Percentiles rank a stretch among this genome's conserved stretches.
phyloP scores from a whole-genome alignment of 768 basidiomycete species.

The Serendipita sp. region DNA sequence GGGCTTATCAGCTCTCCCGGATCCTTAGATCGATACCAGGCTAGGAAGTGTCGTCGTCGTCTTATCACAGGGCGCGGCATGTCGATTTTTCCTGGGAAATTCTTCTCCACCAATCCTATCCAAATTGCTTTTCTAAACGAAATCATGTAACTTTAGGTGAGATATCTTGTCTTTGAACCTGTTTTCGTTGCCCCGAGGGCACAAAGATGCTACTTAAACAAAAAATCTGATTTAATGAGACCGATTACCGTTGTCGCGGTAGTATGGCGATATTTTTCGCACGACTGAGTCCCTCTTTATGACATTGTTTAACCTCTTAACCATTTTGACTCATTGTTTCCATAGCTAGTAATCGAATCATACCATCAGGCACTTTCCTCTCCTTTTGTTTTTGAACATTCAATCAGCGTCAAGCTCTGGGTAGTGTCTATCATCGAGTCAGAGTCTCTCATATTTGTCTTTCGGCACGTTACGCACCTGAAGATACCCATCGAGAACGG shows the following conservation, averaged over 20 bases:
- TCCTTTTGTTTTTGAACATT: not conserved
- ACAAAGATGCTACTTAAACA: not conserved
- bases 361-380: not conserved
- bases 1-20: not conserved
- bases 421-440: slow-evolving; percentile 16
- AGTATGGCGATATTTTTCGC: slow-evolving; percentile 2
- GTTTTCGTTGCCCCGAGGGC: not conserved
- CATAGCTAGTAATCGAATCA: not conserved
- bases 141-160: not conserved
- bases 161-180: not conserved
- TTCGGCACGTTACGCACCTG: slow-evolving; percentile 11
- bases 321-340: not conserved
- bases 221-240: slow-evolving; percentile 6
- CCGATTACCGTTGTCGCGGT: not conserved
- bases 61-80: not conserved
- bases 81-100: slow-evolving; percentile 5
- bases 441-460: too few species aligned
- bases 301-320: not conserved
- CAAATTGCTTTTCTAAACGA: not conserved
- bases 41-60: slow-evolving; percentile 5
- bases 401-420: slow-evolving; percentile 24
- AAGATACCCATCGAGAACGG: slow-evolving; percentile 21
- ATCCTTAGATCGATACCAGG: not conserved
- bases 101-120: not conserved
- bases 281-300: not conserved